These are phyloP conservation scores for Calonectria multiphialidica DNA, from an alignment of 2,329 filamentous ascomycete species.

Conservation along the genomic window DNA sequence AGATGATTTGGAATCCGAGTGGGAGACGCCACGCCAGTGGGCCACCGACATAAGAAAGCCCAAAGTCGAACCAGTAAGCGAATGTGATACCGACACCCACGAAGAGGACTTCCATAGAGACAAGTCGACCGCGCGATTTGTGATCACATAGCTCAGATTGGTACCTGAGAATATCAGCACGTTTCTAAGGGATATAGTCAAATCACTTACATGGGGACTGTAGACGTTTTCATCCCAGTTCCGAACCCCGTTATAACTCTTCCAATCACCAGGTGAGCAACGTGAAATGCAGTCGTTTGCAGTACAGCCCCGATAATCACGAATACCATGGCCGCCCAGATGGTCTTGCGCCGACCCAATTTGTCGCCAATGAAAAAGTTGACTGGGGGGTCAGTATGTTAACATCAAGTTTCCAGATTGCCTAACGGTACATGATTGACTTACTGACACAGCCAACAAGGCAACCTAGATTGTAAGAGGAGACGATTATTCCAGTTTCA, in stretches of 20 bases:
- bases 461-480: constrained; percentile 56
- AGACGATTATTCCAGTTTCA: constrained; percentile 56
- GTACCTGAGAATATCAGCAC: not conserved
- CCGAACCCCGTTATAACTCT: constrained; percentile 63
- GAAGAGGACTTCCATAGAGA: not conserved
- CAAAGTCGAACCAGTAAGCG: constrained; percentile 1
- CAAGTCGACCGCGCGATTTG: not conserved
- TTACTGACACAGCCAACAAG: constrained; percentile 43
- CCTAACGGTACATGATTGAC: not conserved
- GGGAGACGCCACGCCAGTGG: not conserved
- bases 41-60: not conserved
- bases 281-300: constrained; percentile 60
- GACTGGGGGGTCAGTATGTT: not conserved
- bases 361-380: constrained; percentile 60
- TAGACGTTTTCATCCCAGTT: constrained; percentile 48
- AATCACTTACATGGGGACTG: not conserved
- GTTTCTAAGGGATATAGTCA: not conserved
- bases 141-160: not conserved
- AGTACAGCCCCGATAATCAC: constrained; percentile 70
- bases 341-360: constrained; percentile 62
- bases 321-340: constrained; percentile 64
- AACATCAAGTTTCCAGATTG: not conserved
- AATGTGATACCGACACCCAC: not conserved
- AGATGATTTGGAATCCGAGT: not conserved
- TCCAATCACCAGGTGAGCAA: constrained; percentile 62